Evolutionary conservation across 2,329 filamentous ascomycete genomes (phyloP).

Genomic region (Colletotrichum navitas): DNA sequence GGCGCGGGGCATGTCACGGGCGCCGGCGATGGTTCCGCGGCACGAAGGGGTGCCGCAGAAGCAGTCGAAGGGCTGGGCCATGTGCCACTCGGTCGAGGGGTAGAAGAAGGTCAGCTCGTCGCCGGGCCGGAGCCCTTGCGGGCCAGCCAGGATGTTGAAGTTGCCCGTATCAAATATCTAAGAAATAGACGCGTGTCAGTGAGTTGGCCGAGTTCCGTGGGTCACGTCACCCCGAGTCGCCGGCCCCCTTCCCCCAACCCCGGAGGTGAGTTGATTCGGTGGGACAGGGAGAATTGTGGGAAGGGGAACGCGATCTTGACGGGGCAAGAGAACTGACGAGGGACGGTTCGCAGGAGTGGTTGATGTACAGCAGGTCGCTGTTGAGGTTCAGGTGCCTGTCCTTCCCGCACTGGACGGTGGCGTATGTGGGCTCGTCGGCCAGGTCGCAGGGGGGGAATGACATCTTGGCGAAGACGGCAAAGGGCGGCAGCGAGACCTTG

Average conservation of each 20-base stretch:
- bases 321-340: constrained; percentile 61
- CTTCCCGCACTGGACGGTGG: constrained; percentile 71
- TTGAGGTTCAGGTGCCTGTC: constrained; percentile 72
- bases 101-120: constrained; percentile 80
- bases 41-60: constrained; percentile 70
- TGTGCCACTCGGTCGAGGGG: constrained; percentile 79
- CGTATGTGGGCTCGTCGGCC: constrained; percentile 70
- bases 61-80: constrained; percentile 79
- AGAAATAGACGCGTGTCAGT: constrained; percentile 29
- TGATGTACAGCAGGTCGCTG: constrained; percentile 75
- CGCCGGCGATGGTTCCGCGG: constrained; percentile 72
- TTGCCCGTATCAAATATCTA: constrained; percentile 72
- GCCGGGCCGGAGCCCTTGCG: constrained; percentile 65
- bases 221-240: constrained; percentile 23
- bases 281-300: background rate
- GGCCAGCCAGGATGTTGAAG: constrained; percentile 69
- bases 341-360: constrained; percentile 76
- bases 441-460: constrained; percentile 72
- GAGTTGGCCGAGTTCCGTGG: constrained; percentile 9
- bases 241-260: no score
- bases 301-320: background rate
- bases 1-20: constrained; percentile 67
- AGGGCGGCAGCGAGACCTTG: constrained; percentile 67
- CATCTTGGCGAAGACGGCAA: constrained; percentile 75
- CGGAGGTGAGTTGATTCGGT: no score